A percentile compares a stretch with the other conserved stretches of the same genome.
phyloP scores from a whole-genome alignment of 2,329 filamentous ascomycete genomes.

The Colletotrichum salicis region DNA sequence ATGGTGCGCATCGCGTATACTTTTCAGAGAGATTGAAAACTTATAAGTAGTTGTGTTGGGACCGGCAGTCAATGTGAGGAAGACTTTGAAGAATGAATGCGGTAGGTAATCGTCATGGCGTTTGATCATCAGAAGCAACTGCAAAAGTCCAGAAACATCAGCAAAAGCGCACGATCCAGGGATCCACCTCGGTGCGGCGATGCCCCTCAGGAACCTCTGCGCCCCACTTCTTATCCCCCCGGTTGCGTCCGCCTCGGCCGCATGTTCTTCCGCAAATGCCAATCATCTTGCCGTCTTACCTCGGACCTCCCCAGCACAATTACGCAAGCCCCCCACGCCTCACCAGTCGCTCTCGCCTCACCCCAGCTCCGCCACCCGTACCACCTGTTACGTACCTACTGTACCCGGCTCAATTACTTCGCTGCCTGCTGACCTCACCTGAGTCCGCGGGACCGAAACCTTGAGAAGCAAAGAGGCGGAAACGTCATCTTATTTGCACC shows the following conservation, averaged over 20 bases:
- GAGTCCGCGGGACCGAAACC: not conserved
- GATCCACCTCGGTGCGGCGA: not conserved
- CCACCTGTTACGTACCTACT: not conserved
- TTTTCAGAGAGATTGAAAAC: not conserved
- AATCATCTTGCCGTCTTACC: not conserved
- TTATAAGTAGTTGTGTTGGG: not conserved
- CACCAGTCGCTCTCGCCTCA: not conserved
- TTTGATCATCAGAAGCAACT: no score
- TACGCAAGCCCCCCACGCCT: slow-evolving; percentile 29
- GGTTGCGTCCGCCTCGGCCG: slow-evolving; percentile 2
- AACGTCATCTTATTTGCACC: slow-evolving; percentile 24
- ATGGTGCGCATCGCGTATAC: not conserved
- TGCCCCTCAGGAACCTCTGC: not conserved
- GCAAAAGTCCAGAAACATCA: not conserved
- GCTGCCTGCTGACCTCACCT: slow-evolving; percentile 23
- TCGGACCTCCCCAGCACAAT: not conserved
- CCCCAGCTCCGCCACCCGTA: slow-evolving; percentile 25
- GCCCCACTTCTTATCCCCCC: not conserved
- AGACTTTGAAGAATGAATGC: not conserved
- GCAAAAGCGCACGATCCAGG: not conserved
- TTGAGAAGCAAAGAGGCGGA: not conserved
- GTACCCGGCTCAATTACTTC: slow-evolving; percentile 12
- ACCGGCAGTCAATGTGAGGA: not conserved
- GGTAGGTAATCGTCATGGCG: not conserved
- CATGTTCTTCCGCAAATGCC: slow-evolving; percentile 12